Evolutionary conservation across 768 basidiomycete genomes (phyloP).

Genomic region (Psilocybe tampanensis): DNA sequence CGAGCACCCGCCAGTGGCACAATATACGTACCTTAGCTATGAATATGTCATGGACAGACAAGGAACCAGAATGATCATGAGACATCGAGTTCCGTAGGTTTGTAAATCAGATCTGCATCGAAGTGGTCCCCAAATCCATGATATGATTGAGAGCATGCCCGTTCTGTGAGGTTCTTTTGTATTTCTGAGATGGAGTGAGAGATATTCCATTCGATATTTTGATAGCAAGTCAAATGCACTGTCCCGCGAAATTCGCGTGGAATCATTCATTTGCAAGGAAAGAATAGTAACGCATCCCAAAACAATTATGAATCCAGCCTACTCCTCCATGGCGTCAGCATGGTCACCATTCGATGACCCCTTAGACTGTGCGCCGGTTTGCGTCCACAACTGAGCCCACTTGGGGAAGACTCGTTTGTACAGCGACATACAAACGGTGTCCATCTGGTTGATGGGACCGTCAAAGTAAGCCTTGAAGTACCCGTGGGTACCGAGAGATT

Average conservation of each 20-base stretch:
- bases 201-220: background rate
- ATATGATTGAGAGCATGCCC: too few species aligned
- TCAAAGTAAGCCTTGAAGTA: slow-evolving; percentile 98
- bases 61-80: too few species aligned
- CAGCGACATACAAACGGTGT: slow-evolving; percentile 92
- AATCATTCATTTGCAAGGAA: background rate
- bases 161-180: background rate
- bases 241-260: too few species aligned
- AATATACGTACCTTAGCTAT: too few species aligned
- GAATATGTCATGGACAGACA: too few species aligned
- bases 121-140: too few species aligned
- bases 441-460: slow-evolving; percentile 93
- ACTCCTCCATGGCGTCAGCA: slow-evolving; percentile 45
- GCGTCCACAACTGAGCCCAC: slow-evolving; percentile 66
- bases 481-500: slow-evolving; percentile 95
- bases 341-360: slow-evolving; percentile 3
- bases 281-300: background rate
- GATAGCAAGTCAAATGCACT: background rate
- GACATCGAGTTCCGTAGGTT: too few species aligned
- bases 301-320: slow-evolving; percentile 7
- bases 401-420: slow-evolving; percentile 96
- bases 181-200: slow-evolving; percentile 6
- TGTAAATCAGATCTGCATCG: too few species aligned
- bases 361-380: slow-evolving; percentile 13
- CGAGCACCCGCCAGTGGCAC: too few species aligned